Evolutionary conservation across 2,329 filamentous ascomycete species (phyloP), one percentile per base, ranked within the genome.

Genomic region (Coniochaeta ligniaria): DNA sequence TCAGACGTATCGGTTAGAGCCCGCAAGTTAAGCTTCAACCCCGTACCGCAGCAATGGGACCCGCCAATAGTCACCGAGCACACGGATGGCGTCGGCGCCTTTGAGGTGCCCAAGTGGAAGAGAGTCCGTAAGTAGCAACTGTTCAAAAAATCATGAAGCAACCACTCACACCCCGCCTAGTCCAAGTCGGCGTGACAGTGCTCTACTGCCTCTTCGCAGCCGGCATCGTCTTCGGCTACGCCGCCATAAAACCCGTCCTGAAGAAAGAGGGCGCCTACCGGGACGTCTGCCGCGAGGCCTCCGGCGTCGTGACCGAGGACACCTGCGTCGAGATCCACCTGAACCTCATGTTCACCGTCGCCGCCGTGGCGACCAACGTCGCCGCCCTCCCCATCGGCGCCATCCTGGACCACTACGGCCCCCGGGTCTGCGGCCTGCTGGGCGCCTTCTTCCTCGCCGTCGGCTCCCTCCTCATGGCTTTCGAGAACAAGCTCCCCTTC

Each of bases 261-360:
- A 88, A 93, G 63, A 74, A 79, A 14, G 87, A 92, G 70, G 86
- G 86, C 2, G 87, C 90, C 11, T 94, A 92, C 72, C 78, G 78
- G 45, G 80, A 90, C 57, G 74, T 80, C 36, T 95, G 91, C 69
- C 64, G 70, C 47, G 70, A 69, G 41, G 67, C 63, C 17, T 63
- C 67, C 7, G 59, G 60, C 7, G 58, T 60, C 6, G 61, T 67
- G 1, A 64, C 69, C n/a, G 67, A 68, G 17, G 68, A 79, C 31
- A 76, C 72, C n/a, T 83, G 73, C 70, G 75, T 79, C 61, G 83
- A 85, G 68, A 83, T 86, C 59, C 81, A 80, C 62, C 81, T 96
- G 60, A 96, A 96, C 72, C 78, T 96, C 66, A 96, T 96, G 90
- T 96, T 96, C 78, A 96, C 92, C 6, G 83, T 92, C 45, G 92